Conservation (phyloP, 2,329 filamentous ascomycete species). For the Kalmusia sp. region DNA sequence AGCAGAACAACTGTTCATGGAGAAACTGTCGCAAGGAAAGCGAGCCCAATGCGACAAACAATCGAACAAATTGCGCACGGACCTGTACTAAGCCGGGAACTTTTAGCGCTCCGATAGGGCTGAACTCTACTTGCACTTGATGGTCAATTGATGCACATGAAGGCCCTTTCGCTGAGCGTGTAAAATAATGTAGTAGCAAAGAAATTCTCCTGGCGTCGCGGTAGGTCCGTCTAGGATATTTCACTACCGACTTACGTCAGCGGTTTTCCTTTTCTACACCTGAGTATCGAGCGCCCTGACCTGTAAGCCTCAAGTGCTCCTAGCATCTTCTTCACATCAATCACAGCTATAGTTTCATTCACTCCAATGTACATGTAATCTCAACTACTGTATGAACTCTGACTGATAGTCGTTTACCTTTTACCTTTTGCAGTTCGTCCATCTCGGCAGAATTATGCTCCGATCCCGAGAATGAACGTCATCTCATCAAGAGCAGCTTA, state of each 20-base stretch:
- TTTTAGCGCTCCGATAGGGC: slow-evolving; percentile 1
- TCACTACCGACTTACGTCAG: too few relatives aligned
- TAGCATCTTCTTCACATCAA: too few relatives aligned
- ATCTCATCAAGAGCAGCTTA: not conserved
- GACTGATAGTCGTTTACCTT: not conserved
- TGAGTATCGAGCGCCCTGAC: too few relatives aligned
- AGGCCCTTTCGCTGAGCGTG: not conserved
- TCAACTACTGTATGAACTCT: not conserved
- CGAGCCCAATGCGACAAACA: not conserved
- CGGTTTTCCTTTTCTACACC: too few relatives aligned
- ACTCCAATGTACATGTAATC: too few relatives aligned
- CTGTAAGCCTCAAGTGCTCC: too few relatives aligned
- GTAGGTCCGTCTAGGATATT: too few relatives aligned
- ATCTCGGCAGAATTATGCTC: slow-evolving; percentile 1
- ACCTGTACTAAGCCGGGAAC: not conserved
- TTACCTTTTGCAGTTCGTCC: not conserved
- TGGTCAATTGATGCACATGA: not conserved
- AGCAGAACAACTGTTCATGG: not conserved
- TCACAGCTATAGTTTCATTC: too few relatives aligned
- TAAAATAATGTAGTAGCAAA: too few relatives aligned
- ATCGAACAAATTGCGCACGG: not conserved
- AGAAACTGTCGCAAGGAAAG: not conserved
- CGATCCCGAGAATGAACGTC: slow-evolving; percentile 3
- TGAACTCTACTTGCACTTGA: not conserved
- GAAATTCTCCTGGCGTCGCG: too few relatives aligned